phyloP scores from a whole-genome alignment of 1,284 basidiomycete genomes.

The Mycena sp. region DNA sequence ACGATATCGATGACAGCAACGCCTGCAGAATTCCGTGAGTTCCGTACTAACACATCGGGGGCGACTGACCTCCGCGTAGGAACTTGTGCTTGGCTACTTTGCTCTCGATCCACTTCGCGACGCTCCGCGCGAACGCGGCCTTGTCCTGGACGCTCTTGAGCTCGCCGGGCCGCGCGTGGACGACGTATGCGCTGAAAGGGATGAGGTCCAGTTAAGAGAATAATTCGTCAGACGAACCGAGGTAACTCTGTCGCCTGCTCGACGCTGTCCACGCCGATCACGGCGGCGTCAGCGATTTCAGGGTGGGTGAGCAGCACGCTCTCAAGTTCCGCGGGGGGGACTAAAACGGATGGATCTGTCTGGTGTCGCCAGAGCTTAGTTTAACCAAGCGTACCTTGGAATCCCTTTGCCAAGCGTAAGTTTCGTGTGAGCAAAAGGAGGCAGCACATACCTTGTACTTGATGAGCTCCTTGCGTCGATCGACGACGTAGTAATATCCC shows the following conservation, averaged over 20 bases:
- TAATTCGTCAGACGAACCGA: conserved; percentile 50
- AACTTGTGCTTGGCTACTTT: conserved; percentile 74
- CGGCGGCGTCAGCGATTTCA: conserved; percentile 75
- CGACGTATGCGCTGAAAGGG: conserved; percentile 71
- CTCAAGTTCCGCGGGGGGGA: conserved; percentile 87
- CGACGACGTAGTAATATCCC: conserved; percentile 68
- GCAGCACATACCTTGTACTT: conserved; percentile 60
- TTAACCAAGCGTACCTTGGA: conserved; percentile 59
- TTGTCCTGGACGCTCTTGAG: conserved; percentile 49
- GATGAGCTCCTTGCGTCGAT: conserved; percentile 84
- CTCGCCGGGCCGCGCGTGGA: conserved; percentile 53
- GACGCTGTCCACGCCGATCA: conserved; percentile 73
- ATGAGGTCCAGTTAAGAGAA: background rate
- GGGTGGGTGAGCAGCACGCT: conserved; percentile 77
- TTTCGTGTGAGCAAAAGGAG: too few relatives aligned
- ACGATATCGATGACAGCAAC: conserved; percentile 64
- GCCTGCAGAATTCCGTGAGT: conserved; percentile 46
- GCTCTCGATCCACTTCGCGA: conserved; percentile 69
- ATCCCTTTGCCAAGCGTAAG: too few relatives aligned
- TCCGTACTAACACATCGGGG: background rate
- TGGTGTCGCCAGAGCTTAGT: background rate
- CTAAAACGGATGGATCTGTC: conserved; percentile 48
- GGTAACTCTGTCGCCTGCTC: conserved; percentile 82
- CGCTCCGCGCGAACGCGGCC: conserved; percentile 51
- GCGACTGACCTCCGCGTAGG: conserved; percentile 61